phyloP scores from a whole-genome alignment of 106 monocot genomes.

The Acorus gramineus region DNA sequence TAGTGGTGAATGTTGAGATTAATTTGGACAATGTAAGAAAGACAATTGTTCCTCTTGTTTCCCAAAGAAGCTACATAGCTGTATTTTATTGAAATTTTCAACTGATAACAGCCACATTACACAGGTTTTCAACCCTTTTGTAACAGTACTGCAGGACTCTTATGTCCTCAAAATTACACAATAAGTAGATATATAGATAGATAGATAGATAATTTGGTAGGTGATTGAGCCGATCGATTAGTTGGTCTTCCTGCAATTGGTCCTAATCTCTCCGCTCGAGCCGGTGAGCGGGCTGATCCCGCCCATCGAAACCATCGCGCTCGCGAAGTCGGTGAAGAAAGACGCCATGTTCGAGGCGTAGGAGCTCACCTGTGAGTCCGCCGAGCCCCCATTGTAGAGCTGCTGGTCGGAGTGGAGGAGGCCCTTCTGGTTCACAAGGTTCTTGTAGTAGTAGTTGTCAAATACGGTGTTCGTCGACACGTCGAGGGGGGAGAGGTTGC shows the following conservation, averaged over 20 bases:
- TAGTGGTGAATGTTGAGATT: too few relatives aligned
- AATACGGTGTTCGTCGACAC: constrained; percentile 12
- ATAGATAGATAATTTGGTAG: too few relatives aligned
- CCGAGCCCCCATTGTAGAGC: constrained; percentile 42
- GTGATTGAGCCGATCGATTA: background rate
- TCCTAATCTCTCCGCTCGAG: constrained; percentile 48
- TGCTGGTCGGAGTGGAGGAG: constrained; percentile 61
- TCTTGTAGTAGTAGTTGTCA: constrained; percentile 36
- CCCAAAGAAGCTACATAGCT: too few relatives aligned
- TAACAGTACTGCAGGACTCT: too few relatives aligned
- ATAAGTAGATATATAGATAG: too few relatives aligned
- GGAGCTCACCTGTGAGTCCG: constrained; percentile 24
- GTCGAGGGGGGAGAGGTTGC: constrained; percentile 43
- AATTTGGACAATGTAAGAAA: too few relatives aligned
- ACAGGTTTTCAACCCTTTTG: too few relatives aligned
- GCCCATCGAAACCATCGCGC: constrained; percentile 58
- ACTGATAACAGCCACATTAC: too few relatives aligned
- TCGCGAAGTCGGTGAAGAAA: constrained; percentile 43
- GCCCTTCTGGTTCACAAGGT: constrained; percentile 35
- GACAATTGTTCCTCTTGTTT: too few relatives aligned
- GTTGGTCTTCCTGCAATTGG: constrained; percentile 54
- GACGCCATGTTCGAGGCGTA: constrained; percentile 20
- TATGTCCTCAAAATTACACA: too few relatives aligned
- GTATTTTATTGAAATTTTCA: too few relatives aligned
- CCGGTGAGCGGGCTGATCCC: constrained; percentile 50